A percentile compares a stretch with the other conserved stretches of the same genome.
Conservation (phyloP, 169 alveolate genomes). For the Plasmodium malariae region DNA sequence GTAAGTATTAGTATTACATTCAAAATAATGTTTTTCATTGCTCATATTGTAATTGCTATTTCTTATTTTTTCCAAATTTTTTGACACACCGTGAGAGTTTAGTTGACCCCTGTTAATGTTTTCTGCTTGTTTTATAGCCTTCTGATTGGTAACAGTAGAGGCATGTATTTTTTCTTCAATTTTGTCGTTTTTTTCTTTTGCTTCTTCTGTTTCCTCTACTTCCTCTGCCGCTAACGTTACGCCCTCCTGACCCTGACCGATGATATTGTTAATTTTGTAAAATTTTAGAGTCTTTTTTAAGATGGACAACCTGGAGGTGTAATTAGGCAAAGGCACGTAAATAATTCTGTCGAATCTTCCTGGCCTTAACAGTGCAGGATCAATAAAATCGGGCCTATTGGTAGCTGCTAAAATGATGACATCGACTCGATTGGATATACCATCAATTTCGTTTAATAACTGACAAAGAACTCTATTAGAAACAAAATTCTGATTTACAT, state of each 20-base stretch:
- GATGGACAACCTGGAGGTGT: conserved; percentile 93
- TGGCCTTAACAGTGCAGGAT: conserved; percentile 98
- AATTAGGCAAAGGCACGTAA: conserved; percentile 98
- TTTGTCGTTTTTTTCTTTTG: background rate
- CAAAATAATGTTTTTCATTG: conserved; percentile 21
- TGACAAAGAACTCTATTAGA: conserved; percentile 97
- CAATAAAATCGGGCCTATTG: conserved; percentile 98
- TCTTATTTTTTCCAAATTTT: conserved; percentile 6
- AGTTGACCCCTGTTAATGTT: background rate
- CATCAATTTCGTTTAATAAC: conserved; percentile 99
- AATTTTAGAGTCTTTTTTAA: conserved; percentile 84
- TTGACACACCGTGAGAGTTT: background rate
- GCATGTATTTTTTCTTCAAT: background rate
- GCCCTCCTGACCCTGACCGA: background rate
- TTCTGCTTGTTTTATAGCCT: background rate
- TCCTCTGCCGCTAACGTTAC: no score
- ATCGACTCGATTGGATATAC: conserved; percentile 90
- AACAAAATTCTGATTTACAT: conserved; percentile 84
- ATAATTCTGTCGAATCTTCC: conserved; percentile 99
- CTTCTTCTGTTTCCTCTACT: background rate
- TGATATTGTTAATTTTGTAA: conserved; percentile 40
- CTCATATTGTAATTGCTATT: background rate
- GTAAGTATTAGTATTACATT: conserved; percentile 10
- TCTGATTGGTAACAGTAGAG: background rate
- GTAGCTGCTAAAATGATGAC: conserved; percentile 99